Evolutionary conservation across 2,329 filamentous ascomycete species (phyloP), one percentile per base, ranked within the genome.

Genomic region (Fusarium chaquense): DNA sequence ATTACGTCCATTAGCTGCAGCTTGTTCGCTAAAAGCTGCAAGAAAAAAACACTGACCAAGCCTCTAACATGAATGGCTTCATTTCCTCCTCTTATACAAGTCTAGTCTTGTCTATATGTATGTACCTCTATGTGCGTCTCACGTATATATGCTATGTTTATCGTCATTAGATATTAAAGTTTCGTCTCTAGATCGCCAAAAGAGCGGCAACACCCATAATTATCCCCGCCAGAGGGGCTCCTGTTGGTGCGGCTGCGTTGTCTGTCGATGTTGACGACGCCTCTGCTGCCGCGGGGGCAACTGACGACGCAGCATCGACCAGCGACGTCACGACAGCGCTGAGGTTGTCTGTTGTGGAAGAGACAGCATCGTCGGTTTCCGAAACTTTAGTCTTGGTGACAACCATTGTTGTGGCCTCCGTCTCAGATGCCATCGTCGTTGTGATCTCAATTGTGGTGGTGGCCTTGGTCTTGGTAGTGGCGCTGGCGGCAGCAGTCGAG

Each of bases 201-300:
- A 63, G 58, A 47, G 58, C 60, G 5, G 41, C 58, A 6, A 63
- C 26, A 12, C 60, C 41, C 13, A 62, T 36, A 30, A 63, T 28
- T 38, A 63, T 47, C 6, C 58, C 41, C 47, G 33, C 32, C 12
- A 62, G 30, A 32, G 60, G 60, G 18, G 35, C 41, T 9, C 60
- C 18, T 28, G 52, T 63, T 43, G 47, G 33, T 22, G 33, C 20
- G 30, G 58, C 60, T 36, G 60, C 49, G 30, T n/a, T 57, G 5
- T 63, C 58, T 20, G 53, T 28, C 11, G 49, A 40, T 20, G 60
- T 63, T 2, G 60, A 56, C 12, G 60, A 47, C 35, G 60, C 41
- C 24, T 49, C 41, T 4, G 58, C 35, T 13, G 60, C 49, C 15
- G 49, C 49, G 9, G 36, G 49, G 24, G 12, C 58, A 24, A 24